Conservation (phyloP, 495 filamentous ascomycete genomes). For the Cercophora scortea region DNA sequence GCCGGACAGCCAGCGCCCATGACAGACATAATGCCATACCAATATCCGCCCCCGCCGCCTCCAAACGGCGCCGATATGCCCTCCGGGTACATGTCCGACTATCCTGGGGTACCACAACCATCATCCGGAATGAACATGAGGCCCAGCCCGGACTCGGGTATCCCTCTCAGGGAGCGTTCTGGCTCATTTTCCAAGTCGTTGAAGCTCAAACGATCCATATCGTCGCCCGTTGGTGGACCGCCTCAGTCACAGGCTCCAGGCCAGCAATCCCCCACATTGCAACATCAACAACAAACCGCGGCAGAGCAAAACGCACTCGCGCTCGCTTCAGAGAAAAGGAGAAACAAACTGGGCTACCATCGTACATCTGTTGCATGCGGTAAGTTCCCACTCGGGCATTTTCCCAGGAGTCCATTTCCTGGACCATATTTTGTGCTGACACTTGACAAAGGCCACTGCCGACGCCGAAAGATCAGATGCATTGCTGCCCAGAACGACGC, state of each 20-base stretch:
- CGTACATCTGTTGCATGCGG: conserved; percentile 95
- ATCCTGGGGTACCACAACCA: conserved; percentile 29
- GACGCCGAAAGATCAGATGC: conserved; percentile 91
- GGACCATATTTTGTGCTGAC: conserved; percentile 5
- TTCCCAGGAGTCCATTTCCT: not conserved
- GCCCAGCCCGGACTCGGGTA: conserved; percentile 26
- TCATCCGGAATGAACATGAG: conserved; percentile 32
- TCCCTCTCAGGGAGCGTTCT: conserved; percentile 25
- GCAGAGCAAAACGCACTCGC: conserved; percentile 40
- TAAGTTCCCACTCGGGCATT: conserved; percentile 41
- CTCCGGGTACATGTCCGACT: conserved; percentile 31
- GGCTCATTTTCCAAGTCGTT: conserved; percentile 28
- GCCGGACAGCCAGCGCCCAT: conserved; percentile 28
- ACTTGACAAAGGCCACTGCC: conserved; percentile 67
- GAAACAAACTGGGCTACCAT: conserved; percentile 97
- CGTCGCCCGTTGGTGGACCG: conserved; percentile 59
- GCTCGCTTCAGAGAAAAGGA: conserved; percentile 68
- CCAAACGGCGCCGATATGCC: conserved; percentile 37
- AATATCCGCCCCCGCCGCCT: conserved; percentile 40
- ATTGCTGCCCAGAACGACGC: conserved; percentile 69
- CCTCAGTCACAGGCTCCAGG: conserved; percentile 26
- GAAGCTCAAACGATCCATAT: conserved; percentile 54
- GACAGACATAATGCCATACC: conserved; percentile 46
- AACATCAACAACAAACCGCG: conserved; percentile 13
- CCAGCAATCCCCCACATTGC: conserved; percentile 21